Conservation (phyloP, 2,329 filamentous ascomycete species). For the Hirsutella minnesotensis region DNA sequence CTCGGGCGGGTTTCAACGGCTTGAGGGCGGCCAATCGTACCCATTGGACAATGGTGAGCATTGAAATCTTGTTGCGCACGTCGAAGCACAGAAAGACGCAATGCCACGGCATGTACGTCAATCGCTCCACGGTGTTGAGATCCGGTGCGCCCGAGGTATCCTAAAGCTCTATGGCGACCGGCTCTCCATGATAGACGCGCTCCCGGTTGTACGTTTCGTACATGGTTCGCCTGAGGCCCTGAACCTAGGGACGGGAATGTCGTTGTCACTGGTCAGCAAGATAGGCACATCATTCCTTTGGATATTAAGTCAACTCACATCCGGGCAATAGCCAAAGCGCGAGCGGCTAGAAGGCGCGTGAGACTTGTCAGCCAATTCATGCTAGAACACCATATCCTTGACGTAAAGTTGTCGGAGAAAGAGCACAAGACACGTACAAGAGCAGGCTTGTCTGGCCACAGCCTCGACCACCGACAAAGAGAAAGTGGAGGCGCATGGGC, state of each 20-base stretch:
- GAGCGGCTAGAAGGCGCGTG: slow-evolving; percentile 16
- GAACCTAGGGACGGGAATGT: too few species aligned
- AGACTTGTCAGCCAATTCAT: too few species aligned
- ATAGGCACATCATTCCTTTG: neutral
- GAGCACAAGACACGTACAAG: too few species aligned
- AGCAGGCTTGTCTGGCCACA: slow-evolving; percentile 25
- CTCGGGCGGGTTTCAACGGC: too few species aligned
- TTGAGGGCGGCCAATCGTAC: slow-evolving; percentile 10
- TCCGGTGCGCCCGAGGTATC: slow-evolving; percentile 27
- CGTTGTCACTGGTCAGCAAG: neutral
- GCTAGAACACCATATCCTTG: too few species aligned
- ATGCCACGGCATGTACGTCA: slow-evolving; percentile 25
- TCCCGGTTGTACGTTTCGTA: slow-evolving; percentile 23
- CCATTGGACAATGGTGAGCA: slow-evolving; percentile 23
- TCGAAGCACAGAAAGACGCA: slow-evolving; percentile 27
- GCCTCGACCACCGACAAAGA: slow-evolving; percentile 21
- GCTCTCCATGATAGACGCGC: slow-evolving; percentile 11
- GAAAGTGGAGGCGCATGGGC: slow-evolving; percentile 19
- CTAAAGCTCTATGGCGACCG: slow-evolving; percentile 23
- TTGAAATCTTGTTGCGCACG: slow-evolving; percentile 19
- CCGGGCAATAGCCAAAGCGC: slow-evolving; percentile 24
- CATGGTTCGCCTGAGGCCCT: slow-evolving; percentile 18
- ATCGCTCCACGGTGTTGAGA: slow-evolving; percentile 19
- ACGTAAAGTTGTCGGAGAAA: too few species aligned
- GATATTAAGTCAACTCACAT: slow-evolving; percentile 14